Percentiles rank a stretch among this genome's conserved stretches.
phyloP scores from a whole-genome alignment of 2,329 filamentous ascomycete species.

The Scytalidium sp. region DNA sequence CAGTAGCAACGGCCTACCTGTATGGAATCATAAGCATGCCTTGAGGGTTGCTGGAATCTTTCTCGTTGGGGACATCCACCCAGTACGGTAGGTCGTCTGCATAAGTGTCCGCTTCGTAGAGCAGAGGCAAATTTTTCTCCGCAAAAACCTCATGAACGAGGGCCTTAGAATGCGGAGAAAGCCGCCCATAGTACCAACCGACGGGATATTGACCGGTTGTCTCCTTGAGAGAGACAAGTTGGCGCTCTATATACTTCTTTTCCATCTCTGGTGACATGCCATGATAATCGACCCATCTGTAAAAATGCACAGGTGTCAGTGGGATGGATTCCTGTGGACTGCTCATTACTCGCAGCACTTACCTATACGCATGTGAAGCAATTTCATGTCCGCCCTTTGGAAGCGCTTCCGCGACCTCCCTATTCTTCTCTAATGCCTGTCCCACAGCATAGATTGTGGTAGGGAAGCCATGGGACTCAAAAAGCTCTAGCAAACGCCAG shows the following conservation, averaged over 20 bases:
- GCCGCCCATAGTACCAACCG: conserved; percentile 32
- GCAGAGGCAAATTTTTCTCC: conserved; percentile 47
- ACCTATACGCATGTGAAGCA: conserved; percentile 34
- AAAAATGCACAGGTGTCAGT: too few species aligned
- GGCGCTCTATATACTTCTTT: conserved; percentile 35
- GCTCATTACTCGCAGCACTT: too few species aligned
- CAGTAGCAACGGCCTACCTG: conserved; percentile 31
- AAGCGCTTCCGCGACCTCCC: conserved; percentile 35
- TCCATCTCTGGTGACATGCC: conserved; percentile 34
- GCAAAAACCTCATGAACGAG: conserved; percentile 46
- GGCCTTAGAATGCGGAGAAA: conserved; percentile 38
- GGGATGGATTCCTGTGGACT: too few species aligned
- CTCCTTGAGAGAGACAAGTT: conserved; percentile 30
- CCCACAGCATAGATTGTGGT: conserved; percentile 40
- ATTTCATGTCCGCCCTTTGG: conserved; percentile 39
- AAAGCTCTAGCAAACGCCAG: conserved; percentile 38
- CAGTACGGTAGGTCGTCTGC: conserved; percentile 55
- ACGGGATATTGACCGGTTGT: conserved; percentile 30
- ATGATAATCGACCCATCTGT: conserved; percentile 39
- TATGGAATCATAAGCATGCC: conserved; percentile 53
- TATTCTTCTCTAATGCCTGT: conserved; percentile 37
- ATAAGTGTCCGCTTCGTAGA: conserved; percentile 49
- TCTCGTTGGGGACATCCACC: conserved; percentile 49
- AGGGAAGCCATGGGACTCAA: conserved; percentile 38
- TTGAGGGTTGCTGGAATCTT: conserved; percentile 33